Evolutionary conservation across 2,329 filamentous ascomycete genomes (phyloP).

Genomic region (Claviceps sorghi): DNA sequence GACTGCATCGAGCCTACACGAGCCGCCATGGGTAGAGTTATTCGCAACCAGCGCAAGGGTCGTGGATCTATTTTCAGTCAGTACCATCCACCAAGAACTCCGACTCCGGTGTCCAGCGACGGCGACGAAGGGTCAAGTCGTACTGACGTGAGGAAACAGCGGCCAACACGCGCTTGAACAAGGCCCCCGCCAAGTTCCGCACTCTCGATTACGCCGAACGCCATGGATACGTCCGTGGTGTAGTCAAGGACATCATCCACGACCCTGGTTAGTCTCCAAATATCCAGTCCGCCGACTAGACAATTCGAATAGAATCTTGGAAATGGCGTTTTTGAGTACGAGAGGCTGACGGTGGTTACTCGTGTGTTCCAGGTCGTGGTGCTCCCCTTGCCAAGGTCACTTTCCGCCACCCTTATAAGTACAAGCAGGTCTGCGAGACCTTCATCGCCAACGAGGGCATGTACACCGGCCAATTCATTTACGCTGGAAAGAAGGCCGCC

Average conservation of each 20-base stretch:
- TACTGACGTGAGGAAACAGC: conserved; percentile 32
- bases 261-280: conserved; percentile 53
- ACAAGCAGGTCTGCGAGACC: conserved; percentile 95
- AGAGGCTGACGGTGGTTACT: conserved; percentile 14
- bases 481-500: conserved; percentile 96
- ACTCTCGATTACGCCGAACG: conserved; percentile 91
- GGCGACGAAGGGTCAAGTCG: conserved; percentile 7
- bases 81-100: conserved; percentile 15
- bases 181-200: conserved; percentile 74
- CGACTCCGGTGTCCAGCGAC: conserved; percentile 12
- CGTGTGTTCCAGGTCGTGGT: conserved; percentile 48
- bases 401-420: conserved; percentile 97
- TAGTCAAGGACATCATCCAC: conserved; percentile 99
- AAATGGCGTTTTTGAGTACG: background rate
- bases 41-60: conserved; percentile 52
- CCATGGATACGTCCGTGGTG: conserved; percentile 93
- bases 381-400: conserved; percentile 91
- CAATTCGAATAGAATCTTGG: background rate
- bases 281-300: background rate
- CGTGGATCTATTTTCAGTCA: conserved; percentile 44
- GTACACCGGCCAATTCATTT: conserved; percentile 99
- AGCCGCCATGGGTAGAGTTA: conserved; percentile 41
- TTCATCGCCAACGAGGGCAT: conserved; percentile 99
- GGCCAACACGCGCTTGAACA: conserved; percentile 82
- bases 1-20: conserved; percentile 20